Percentiles rank a stretch among this genome's conserved stretches.
These are phyloP conservation scores for Cladophialophora chaetospira DNA, from an alignment of 2,329 filamentous ascomycete species.

Conservation along the genomic window DNA sequence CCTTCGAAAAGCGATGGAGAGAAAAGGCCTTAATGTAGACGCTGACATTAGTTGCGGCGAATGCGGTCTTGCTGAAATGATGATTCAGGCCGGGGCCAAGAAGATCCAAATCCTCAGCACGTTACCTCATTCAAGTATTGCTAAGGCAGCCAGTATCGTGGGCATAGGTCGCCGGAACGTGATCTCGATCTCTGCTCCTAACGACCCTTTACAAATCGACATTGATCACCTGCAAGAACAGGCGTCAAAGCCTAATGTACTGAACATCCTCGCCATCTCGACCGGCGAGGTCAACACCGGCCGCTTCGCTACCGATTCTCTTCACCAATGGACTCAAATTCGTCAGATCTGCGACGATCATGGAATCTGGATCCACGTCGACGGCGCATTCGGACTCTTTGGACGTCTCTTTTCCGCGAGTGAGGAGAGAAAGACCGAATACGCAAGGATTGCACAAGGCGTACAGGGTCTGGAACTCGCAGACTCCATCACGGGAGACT, in stretches of 20 bases:
- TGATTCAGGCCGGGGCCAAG: conserved; percentile 58
- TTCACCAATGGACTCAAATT: conserved; percentile 59
- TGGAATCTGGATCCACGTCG: conserved; percentile 83
- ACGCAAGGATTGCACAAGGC: conserved; percentile 53
- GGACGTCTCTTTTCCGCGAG: conserved; percentile 61
- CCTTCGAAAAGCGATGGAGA: conserved; percentile 43
- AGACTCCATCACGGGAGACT: conserved; percentile 84
- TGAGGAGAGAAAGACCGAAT: conserved; percentile 56
- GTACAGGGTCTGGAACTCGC: conserved; percentile 73
- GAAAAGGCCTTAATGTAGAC: conserved; percentile 22
- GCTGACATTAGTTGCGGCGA: conserved; percentile 61
- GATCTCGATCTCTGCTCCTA: conserved; percentile 57
- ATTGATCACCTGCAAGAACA: conserved; percentile 64
- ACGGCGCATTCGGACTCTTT: conserved; percentile 88
- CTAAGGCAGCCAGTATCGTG: conserved; percentile 79
- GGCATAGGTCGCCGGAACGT: conserved; percentile 74
- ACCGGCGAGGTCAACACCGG: conserved; percentile 91
- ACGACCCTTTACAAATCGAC: conserved; percentile 70
- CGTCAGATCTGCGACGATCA: conserved; percentile 71
- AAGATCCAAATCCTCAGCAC: conserved; percentile 78
- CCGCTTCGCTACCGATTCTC: conserved; percentile 66
- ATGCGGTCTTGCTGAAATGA: conserved; percentile 57
- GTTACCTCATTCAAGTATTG: conserved; percentile 78
- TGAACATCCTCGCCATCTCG: conserved; percentile 78
- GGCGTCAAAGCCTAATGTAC: conserved; percentile 56